Conservation (phyloP, 1,284 basidiomycete genomes). For the Ganoderma lucidum region DNA sequence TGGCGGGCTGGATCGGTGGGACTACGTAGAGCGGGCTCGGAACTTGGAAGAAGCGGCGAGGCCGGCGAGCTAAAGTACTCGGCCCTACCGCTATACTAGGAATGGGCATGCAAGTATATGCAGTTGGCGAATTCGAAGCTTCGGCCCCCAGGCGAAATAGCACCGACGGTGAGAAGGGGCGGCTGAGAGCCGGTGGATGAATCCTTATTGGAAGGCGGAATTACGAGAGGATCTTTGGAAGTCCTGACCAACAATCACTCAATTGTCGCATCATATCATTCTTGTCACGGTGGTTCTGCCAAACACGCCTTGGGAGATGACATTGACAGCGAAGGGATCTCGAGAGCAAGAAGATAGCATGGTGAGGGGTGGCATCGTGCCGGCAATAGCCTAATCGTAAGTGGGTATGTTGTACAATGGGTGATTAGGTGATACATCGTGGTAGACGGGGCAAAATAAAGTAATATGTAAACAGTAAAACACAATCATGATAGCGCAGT, state of each 20-base stretch:
- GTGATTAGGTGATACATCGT: conserved; percentile 33
- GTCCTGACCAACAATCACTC: conserved; percentile 30
- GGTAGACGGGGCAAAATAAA: conserved; percentile 23
- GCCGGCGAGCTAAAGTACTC: conserved; percentile 26
- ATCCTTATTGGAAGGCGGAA: neutral
- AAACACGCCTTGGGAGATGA: neutral
- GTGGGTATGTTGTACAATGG: conserved; percentile 26
- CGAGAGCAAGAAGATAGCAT: conserved; percentile 20
- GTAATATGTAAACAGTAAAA: conserved; percentile 9
- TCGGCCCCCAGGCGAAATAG: neutral
- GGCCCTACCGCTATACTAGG: neutral
- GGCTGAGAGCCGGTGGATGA: neutral
- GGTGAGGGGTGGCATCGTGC: conserved; percentile 18
- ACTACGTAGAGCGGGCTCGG: conserved; percentile 64
- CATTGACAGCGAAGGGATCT: conserved; percentile 11
- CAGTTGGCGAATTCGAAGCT: neutral
- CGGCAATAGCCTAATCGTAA: conserved; percentile 10
- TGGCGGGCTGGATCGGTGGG: conserved; percentile 78
- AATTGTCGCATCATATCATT: conserved; percentile 7
- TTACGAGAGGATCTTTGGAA: conserved; percentile 21
- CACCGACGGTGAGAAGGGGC: conserved; percentile 7
- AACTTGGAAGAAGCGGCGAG: conserved; percentile 61
- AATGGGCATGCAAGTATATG: conserved; percentile 9
- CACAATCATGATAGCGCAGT: conserved; percentile 10
- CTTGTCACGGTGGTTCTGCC: conserved; percentile 3